Evolutionary conservation across 768 basidiomycete genomes (phyloP).

Genomic region (Boletus sp.): DNA sequence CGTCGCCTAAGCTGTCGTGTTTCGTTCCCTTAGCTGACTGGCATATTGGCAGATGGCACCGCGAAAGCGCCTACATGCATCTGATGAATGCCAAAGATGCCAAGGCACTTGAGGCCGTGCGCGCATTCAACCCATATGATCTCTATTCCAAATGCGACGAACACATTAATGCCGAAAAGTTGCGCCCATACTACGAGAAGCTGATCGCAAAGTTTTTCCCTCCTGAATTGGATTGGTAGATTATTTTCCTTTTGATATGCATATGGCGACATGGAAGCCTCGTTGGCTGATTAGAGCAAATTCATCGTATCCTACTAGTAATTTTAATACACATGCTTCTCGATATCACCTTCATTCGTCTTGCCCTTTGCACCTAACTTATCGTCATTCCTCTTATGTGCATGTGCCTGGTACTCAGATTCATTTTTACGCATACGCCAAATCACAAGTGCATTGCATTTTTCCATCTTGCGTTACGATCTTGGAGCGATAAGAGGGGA

Average conservation of each 20-base stretch:
- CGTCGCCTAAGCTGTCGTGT: slow-evolving; percentile 18
- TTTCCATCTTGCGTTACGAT: background rate
- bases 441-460: background rate
- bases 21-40: background rate
- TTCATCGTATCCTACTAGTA: slow-evolving; percentile 4
- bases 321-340: background rate
- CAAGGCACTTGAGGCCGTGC: slow-evolving; percentile 66
- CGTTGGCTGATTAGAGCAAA: slow-evolving; percentile 2
- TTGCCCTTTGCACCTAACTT: slow-evolving; percentile 14
- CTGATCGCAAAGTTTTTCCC: slow-evolving; percentile 89
- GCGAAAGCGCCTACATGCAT: slow-evolving; percentile 81
- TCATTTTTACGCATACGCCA: background rate
- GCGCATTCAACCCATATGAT: slow-evolving; percentile 92
- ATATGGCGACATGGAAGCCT: slow-evolving; percentile 8
- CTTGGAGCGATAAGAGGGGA: slow-evolving; percentile 21
- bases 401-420: slow-evolving; percentile 2
- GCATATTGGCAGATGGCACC: slow-evolving; percentile 62
- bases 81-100: slow-evolving; percentile 73
- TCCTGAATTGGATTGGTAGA: slow-evolving; percentile 74
- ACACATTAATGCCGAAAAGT: slow-evolving; percentile 54
- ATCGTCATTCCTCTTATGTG: slow-evolving; percentile 9
- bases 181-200: slow-evolving; percentile 80
- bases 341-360: background rate
- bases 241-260: background rate
- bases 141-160: slow-evolving; percentile 88